These are phyloP conservation scores for Solanum chacoense DNA, from an alignment of 305 asterid species.

Conservation along the genomic window DNA sequence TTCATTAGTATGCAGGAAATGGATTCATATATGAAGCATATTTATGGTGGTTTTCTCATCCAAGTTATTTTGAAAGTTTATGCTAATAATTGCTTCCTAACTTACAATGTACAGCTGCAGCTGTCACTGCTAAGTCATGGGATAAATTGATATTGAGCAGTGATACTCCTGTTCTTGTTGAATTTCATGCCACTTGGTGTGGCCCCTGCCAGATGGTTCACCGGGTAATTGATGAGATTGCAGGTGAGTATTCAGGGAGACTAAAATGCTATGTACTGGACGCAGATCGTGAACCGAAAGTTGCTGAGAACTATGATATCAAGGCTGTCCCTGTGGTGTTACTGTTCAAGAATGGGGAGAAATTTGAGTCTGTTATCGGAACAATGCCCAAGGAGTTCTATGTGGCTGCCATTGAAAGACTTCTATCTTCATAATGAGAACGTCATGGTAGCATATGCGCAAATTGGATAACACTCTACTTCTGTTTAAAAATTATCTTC, in stretches of 20 bases:
- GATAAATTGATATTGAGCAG: conserved; percentile 47
- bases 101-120: conserved; percentile 35
- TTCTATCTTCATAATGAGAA: conserved; percentile 26
- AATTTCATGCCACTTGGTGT: conserved; percentile 83
- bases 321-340: conserved; percentile 87
- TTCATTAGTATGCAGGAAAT: neutral
- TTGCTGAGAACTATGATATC: conserved; percentile 59
- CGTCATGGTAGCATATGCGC: neutral
- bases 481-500: neutral
- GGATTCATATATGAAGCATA: neutral
- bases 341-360: conserved; percentile 70
- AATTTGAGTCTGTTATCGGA: conserved; percentile 50
- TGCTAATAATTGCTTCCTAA: neutral
- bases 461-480: neutral
- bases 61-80: neutral
- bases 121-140: conserved; percentile 66
- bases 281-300: conserved; percentile 45
- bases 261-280: conserved; percentile 61
- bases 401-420: conserved; percentile 68
- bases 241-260: conserved; percentile 61
- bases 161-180: conserved; percentile 66
- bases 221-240: conserved; percentile 74
- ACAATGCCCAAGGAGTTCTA: conserved; percentile 95
- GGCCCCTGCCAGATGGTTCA: conserved; percentile 96
- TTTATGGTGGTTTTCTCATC: neutral